Conservation (phyloP, 2,329 filamentous ascomycete species). For the Knufia fluminis region DNA sequence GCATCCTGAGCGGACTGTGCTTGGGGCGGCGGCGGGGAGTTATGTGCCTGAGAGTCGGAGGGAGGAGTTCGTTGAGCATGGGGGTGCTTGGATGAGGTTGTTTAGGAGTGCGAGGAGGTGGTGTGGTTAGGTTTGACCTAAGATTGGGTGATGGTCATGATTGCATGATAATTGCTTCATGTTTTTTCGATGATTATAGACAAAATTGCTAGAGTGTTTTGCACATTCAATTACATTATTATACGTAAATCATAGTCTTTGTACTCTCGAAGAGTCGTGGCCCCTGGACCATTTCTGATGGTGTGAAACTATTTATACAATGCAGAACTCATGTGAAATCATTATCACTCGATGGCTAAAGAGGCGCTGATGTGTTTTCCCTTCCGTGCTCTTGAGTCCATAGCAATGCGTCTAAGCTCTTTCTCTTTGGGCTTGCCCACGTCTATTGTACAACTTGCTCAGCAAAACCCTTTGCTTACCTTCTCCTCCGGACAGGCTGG, state of each 20-base stretch:
- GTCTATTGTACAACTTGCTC: too few relatives aligned
- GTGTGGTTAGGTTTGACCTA: slow-evolving; percentile 57
- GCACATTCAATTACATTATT: background rate
- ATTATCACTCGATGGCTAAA: too few relatives aligned
- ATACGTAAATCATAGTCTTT: background rate
- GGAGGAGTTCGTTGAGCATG: slow-evolving; percentile 45
- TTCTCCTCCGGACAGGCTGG: too few relatives aligned
- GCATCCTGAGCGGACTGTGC: slow-evolving; percentile 80
- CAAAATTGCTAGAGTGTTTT: background rate
- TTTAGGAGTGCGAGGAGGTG: slow-evolving; percentile 82
- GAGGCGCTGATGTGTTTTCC: too few relatives aligned
- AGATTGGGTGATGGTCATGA: too few relatives aligned
- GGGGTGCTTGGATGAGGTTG: slow-evolving; percentile 79
- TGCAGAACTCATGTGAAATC: background rate
- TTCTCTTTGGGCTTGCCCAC: background rate
- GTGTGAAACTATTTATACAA: slow-evolving; percentile 4
- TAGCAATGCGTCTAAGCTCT: background rate
- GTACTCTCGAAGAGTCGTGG: background rate
- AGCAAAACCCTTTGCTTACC: too few relatives aligned
- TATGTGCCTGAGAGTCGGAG: slow-evolving; percentile 55
- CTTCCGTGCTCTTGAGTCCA: too few relatives aligned
- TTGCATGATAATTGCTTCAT: too few relatives aligned
- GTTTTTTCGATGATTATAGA: background rate
- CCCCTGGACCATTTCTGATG: background rate
- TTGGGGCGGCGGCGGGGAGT: slow-evolving; percentile 62